phyloP scores from a whole-genome alignment of 2,329 filamentous ascomycete genomes.

The Diaporthe nobilis region DNA sequence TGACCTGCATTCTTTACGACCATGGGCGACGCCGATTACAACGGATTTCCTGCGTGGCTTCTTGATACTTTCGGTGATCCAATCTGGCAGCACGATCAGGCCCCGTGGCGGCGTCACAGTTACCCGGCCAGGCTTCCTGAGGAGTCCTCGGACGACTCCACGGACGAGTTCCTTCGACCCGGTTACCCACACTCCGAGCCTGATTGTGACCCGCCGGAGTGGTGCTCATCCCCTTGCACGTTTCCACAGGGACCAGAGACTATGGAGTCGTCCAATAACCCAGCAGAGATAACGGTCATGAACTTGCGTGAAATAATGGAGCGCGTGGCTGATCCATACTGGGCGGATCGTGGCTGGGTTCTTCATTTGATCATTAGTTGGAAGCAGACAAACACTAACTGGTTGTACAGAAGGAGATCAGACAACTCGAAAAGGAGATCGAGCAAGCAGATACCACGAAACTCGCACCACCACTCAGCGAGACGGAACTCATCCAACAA shows the following conservation, averaged over 20 bases:
- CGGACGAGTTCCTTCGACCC: background rate
- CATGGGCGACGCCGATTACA: conserved; percentile 3
- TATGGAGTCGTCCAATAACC: too few relatives aligned
- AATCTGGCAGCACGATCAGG: conserved; percentile 34
- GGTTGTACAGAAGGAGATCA: conserved; percentile 68
- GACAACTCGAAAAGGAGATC: conserved; percentile 73
- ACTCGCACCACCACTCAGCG: conserved; percentile 75
- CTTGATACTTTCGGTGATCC: conserved; percentile 32
- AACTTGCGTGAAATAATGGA: background rate
- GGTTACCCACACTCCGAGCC: conserved; percentile 3
- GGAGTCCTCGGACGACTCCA: background rate
- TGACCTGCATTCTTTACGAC: conserved; percentile 15
- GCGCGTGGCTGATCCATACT: conserved; percentile 36
- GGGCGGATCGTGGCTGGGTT: conserved; percentile 40
- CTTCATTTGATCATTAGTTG: conserved; percentile 39
- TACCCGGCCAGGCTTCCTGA: background rate
- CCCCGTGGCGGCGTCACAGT: conserved; percentile 9
- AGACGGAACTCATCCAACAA: conserved; percentile 85
- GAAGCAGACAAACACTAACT: conserved; percentile 18
- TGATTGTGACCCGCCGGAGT: background rate
- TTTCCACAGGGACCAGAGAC: background rate
- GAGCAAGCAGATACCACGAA: conserved; percentile 66
- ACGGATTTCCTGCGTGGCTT: background rate
- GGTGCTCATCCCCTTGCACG: background rate
- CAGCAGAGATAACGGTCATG: background rate